Evolutionary conservation across 2,329 filamentous ascomycete genomes (phyloP), one percentile per base, ranked within the genome.

Genomic region (Whalleya microplaca): DNA sequence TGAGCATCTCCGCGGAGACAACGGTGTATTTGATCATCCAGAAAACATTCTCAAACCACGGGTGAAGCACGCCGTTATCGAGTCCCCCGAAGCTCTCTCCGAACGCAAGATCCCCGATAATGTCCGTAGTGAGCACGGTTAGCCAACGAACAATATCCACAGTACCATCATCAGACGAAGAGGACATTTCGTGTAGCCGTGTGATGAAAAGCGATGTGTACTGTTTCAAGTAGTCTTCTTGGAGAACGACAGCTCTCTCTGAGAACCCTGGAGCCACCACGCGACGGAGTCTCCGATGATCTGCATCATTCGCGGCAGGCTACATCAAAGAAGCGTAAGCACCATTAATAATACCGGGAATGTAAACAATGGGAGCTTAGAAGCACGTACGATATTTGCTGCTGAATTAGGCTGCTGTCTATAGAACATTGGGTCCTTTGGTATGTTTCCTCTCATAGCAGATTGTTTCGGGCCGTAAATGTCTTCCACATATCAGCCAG

Each of bases 41-140:
- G 32, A 58, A 61, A 4, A 59, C 18, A 14, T 43, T 46, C 9
- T 20, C 7, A 2, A 60, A 50, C 53, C 53, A 64, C 3, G 51
- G 53, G 23, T 60, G 59, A 2, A 57, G 20, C n/a, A 27, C 21
- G 3, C 51, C 54, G 12, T 41, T 29, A 2, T 53, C 41, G 7
- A 64, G 19, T 10, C 56, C 51, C 3, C 59, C 61, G 32, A 64
- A 64, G 1, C 45, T 23, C 37, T 62, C 50, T 16, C 61, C 59
- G 37, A 64, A 64, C 8, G 59, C 51, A 9, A 64, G 51, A 20
- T 62, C 56, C 2, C 61, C 61, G 21, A 64, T 62, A 6, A 60
- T 41, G 37, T 64, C 61, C 7, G 56, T 51, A 12, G 55, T 56
- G 7, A 58, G 27, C 37, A 53, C 48, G 21, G 51, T 51, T 29